Evolutionary conservation across 2,329 filamentous ascomycete genomes (phyloP).

Genomic region (Ramichloridium luteum): DNA sequence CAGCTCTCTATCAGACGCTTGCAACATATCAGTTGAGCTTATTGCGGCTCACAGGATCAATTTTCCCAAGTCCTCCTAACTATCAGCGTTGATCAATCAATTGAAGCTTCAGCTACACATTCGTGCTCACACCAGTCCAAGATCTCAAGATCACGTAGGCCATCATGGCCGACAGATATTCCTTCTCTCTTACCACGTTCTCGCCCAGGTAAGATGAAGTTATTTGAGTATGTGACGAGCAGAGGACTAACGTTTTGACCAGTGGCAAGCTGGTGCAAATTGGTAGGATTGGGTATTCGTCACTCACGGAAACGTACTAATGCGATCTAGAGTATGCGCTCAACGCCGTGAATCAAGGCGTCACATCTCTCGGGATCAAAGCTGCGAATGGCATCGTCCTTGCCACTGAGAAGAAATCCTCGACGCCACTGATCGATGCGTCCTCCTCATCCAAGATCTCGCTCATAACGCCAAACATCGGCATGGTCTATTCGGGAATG

Average conservation of each 20-base stretch:
- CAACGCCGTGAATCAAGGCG: conserved; percentile 98
- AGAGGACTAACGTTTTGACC: conserved; percentile 16
- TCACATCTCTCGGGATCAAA: conserved; percentile 97
- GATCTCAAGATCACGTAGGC: too few relatives aligned
- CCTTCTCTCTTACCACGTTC: conserved; percentile 98
- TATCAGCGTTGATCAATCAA: too few relatives aligned
- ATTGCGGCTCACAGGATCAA: too few relatives aligned
- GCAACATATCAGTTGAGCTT: too few relatives aligned
- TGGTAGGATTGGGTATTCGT: too few relatives aligned
- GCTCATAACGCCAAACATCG: conserved; percentile 96
- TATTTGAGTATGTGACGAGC: conserved; percentile 1
- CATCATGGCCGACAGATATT: conserved; percentile 94
- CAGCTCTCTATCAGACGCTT: too few relatives aligned
- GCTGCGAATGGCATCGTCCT: conserved; percentile 98
- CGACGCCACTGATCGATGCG: conserved; percentile 90
- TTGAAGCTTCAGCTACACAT: too few relatives aligned
- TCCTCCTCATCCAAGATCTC: conserved; percentile 94
- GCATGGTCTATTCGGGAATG: conserved; percentile 99
- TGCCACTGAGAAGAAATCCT: conserved; percentile 98
- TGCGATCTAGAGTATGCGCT: conserved; percentile 75
- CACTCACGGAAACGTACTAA: conserved; percentile 2
- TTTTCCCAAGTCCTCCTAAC: too few relatives aligned
- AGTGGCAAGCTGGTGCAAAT: conserved; percentile 99
- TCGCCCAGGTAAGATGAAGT: conserved; percentile 71
- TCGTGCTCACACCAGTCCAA: too few relatives aligned